Conservation (phyloP, 805 yeast species). For the Phaffomyces thermotolerans region DNA sequence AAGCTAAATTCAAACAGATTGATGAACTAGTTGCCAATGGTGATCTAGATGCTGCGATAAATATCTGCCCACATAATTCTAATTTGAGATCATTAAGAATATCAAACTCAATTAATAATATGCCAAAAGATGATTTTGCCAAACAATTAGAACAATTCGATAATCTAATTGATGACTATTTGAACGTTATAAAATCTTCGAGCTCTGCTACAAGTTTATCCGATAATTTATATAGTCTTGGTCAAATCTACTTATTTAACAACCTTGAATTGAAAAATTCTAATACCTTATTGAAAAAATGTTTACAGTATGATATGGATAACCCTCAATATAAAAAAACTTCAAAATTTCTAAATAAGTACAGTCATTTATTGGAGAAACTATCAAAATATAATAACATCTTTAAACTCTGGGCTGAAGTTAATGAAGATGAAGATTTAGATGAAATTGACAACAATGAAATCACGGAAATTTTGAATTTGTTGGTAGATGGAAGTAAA, state of each 20-base stretch:
- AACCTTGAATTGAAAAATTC: conserved; percentile 44
- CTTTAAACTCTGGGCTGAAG: conserved; percentile 34
- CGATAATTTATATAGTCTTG: conserved; percentile 22
- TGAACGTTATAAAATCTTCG: conserved; percentile 18
- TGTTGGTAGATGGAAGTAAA: conserved; percentile 14
- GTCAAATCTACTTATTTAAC: conserved; percentile 41
- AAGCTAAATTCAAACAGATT: conserved; percentile 14
- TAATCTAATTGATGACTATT: conserved; percentile 21
- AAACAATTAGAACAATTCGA: conserved; percentile 14
- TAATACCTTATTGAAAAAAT: conserved; percentile 39
- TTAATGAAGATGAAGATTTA: conserved; percentile 32
- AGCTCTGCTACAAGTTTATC: conserved; percentile 19
- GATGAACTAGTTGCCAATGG: conserved; percentile 17
- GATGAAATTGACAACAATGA: conserved; percentile 37
- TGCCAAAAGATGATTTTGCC: conserved; percentile 3
- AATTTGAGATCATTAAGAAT: conserved; percentile 26
- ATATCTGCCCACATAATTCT: conserved; percentile 38
- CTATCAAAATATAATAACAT: conserved; percentile 37
- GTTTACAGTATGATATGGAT: conserved; percentile 76
- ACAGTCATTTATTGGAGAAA: conserved; percentile 26
- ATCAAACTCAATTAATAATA: conserved; percentile 24
- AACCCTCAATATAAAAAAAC: conserved; percentile 47
- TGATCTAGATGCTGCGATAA: conserved; percentile 29
- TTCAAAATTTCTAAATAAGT: conserved; percentile 46
- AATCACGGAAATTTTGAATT: conserved; percentile 26